These are phyloP conservation scores for Apophysomyces variabilis DNA, from an alignment of 371 early-diverging fungal species.

Conservation along the genomic window DNA sequence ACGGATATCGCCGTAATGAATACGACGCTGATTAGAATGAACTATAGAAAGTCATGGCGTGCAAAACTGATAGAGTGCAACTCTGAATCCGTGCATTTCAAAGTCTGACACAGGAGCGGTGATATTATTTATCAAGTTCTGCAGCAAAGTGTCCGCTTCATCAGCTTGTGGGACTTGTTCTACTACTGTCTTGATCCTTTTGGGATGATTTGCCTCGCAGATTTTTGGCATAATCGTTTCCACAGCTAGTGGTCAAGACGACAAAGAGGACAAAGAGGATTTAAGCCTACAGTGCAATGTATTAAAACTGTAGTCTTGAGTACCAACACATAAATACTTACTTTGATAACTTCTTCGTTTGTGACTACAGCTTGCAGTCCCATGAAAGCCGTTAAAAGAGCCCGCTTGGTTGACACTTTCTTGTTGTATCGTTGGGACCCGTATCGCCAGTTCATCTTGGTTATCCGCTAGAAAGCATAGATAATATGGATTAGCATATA, in stretches of 20 bases:
- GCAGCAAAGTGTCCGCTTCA: constrained; percentile 6
- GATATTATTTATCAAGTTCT: neutral
- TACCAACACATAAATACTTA: neutral
- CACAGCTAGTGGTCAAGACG: constrained; percentile 14
- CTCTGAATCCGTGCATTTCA: constrained; percentile 4
- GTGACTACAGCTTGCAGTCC: neutral
- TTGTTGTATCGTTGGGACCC: neutral
- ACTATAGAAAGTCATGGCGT: constrained; percentile 12
- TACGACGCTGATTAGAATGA: neutral
- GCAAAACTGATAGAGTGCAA: constrained; percentile 20
- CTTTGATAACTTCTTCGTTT: neutral
- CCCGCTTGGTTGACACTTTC: neutral
- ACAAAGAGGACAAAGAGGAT: constrained; percentile 10
- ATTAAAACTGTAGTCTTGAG: neutral
- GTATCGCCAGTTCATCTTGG: neutral
- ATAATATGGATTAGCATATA: neutral
- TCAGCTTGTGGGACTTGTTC: neutral
- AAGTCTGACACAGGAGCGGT: neutral
- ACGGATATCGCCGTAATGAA: neutral
- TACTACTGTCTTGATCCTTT: neutral
- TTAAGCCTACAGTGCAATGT: constrained; percentile 7
- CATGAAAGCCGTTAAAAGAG: neutral
- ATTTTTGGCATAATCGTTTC: constrained; percentile 20
- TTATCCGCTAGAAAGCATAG: neutral
- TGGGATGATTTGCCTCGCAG: neutral